Conservation (phyloP, 495 filamentous ascomycete genomes). For the Coniosporium apollinis region DNA sequence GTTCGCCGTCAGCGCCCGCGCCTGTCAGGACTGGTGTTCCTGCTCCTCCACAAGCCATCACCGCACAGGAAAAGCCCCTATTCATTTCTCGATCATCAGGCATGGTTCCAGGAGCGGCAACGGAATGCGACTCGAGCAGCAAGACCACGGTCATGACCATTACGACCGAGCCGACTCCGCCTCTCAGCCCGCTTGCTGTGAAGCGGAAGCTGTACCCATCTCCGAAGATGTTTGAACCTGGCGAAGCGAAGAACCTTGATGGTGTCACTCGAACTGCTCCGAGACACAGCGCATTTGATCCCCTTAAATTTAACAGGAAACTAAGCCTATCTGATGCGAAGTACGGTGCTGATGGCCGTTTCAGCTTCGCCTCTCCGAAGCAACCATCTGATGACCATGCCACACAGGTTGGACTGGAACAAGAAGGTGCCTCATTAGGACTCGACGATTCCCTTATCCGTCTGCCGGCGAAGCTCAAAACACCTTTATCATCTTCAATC, state of each 20-base stretch:
- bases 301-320: slow-evolving; percentile 30
- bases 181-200: slow-evolving; percentile 33
- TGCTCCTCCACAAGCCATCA: not conserved
- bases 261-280: too few relatives aligned
- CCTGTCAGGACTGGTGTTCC: not conserved
- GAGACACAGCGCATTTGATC: slow-evolving; percentile 29
- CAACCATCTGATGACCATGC: not conserved
- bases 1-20: slow-evolving; percentile 6
- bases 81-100: not conserved
- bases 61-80: not conserved
- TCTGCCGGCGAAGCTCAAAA: not conserved
- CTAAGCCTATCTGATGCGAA: slow-evolving; percentile 1
- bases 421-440: not conserved
- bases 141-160: too few relatives aligned
- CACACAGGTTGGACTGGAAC: not conserved
- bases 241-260: slow-evolving; percentile 7
- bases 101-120: not conserved
- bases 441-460: not conserved
- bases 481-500: not conserved
- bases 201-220: slow-evolving; percentile 31
- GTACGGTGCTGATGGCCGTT: slow-evolving; percentile 1
- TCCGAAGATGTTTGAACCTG: slow-evolving; percentile 8
- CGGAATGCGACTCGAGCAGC: slow-evolving; percentile 17
- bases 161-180: too few relatives aligned
- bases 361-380: not conserved